phyloP scores from a whole-genome alignment of 2,329 filamentous ascomycete species.

The Talaromyces sp. region DNA sequence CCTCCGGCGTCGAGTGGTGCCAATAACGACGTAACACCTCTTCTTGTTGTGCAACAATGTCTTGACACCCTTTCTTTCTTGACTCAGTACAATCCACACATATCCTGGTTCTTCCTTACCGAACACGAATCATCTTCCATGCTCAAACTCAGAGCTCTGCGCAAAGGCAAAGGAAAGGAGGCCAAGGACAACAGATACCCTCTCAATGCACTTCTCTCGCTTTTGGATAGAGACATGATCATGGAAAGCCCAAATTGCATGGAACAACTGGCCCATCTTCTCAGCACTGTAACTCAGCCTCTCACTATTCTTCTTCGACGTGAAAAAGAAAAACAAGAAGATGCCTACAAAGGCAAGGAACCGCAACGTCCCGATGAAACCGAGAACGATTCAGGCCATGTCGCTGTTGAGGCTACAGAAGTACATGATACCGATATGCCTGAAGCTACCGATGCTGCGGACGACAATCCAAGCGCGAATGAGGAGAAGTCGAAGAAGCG shows the following conservation, averaged over 20 bases:
- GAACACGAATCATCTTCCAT: constrained; percentile 81
- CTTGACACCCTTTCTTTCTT: constrained; percentile 80
- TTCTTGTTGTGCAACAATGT: constrained; percentile 95
- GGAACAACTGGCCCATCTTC: constrained; percentile 82
- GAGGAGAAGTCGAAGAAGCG: constrained; percentile 57
- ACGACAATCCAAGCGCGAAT: constrained; percentile 38
- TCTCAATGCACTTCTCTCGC: constrained; percentile 80
- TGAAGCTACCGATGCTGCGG: constrained; percentile 35
- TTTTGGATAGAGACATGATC: constrained; percentile 90
- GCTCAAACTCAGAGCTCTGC: constrained; percentile 70
- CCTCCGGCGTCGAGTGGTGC: constrained; percentile 53
- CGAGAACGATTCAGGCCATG: constrained; percentile 27
- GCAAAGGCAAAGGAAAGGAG: constrained; percentile 87
- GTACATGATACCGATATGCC: constrained; percentile 39
- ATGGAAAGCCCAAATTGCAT: constrained; percentile 97
- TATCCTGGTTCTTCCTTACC: constrained; percentile 87
- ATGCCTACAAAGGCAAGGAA: constrained; percentile 40
- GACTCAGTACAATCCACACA: constrained; percentile 77
- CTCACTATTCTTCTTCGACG: constrained; percentile 78
- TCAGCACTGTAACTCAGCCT: constrained; percentile 85
- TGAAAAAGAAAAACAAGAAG: constrained; percentile 67
- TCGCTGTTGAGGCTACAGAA: constrained; percentile 15
- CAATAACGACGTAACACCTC: constrained; percentile 84
- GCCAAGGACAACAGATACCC: constrained; percentile 85
- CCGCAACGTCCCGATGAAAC: constrained; percentile 29